phyloP scores from a whole-genome alignment of 1,284 basidiomycete genomes.

The Trichosporon sp. region DNA sequence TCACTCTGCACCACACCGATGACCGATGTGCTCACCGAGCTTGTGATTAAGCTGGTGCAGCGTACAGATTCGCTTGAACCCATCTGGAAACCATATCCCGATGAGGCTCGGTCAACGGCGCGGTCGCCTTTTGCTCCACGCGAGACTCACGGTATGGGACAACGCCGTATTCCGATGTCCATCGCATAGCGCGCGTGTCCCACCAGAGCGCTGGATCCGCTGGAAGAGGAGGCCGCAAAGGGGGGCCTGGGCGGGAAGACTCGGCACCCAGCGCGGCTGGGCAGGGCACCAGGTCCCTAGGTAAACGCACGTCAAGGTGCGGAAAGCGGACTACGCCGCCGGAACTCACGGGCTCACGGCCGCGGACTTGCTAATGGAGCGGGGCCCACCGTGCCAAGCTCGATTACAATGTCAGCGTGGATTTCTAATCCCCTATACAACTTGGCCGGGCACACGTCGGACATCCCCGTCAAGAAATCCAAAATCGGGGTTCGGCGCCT shows the following conservation, averaged over 20 bases:
- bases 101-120: neutral
- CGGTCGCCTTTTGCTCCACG: neutral
- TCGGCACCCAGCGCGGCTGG: too few relatives aligned
- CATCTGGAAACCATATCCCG: neutral
- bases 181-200: neutral
- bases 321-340: neutral
- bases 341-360: neutral
- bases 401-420: neutral
- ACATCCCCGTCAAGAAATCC: neutral
- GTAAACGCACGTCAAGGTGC: too few relatives aligned
- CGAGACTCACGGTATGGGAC: neutral
- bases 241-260: neutral
- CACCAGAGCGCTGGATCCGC: too few relatives aligned
- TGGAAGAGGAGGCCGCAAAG: too few relatives aligned
- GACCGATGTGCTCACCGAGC: neutral
- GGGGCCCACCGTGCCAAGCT: neutral
- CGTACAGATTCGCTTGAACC: neutral
- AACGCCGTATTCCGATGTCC: neutral
- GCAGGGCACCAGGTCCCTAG: too few relatives aligned
- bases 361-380: neutral
- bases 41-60: neutral
- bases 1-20: too few relatives aligned
- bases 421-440: neutral
- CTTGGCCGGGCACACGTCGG: neutral
- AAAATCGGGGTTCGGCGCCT: neutral